Base-by-base conservation (phyloP, 2,329 filamentous ascomycete genomes). In the Sphaerostilbella broomeana region DNA sequence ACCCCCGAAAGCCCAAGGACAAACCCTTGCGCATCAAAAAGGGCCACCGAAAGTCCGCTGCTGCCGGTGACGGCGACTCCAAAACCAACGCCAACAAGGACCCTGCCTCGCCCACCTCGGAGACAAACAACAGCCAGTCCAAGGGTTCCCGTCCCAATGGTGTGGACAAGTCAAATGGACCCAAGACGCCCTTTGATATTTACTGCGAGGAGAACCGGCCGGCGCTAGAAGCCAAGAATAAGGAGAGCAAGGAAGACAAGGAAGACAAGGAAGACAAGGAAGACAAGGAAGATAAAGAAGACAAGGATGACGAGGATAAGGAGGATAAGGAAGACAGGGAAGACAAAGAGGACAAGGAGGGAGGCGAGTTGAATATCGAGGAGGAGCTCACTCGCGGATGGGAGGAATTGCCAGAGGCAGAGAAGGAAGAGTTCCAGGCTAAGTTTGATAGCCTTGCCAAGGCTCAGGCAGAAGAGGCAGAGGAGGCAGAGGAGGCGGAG, bases 21-120 rank as follows among this genome's bases (percentile, higher is more conserved):
- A 87, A 87, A 61, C 84, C 84, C 20, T 66, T 87, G 47, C 76
- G 84, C 21, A 80, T 77, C 47, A 88, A 88, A 68, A 75, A 84
- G 38, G 79, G 79, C 44, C 80, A 86, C 53, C 67, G 81, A 38
- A 81, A 81, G 61, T 65, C 70, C 17, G 75, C 74, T 24, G 59
- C 68, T 38, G 57, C 69, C 40, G 60, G 63, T 43, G 65, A 65
- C 46, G 53, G 57, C 52, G 72, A 72, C 35, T 50, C 62, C 17
- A 66, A 65, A 48, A 58, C 58, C 39, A 57, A 59, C 47, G 61
- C 67, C 24, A 67, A 68, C 52, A 69, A 64, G 57, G 66, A 73
- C 51, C 68, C 67, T 42, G 51, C 48, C 48, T 69, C 45, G 53
- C 63, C 70, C 32, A 72, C 71, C 49, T 75, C 72, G 38, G 72